Percentiles rank a stretch among this genome's conserved stretches.
phyloP scores from a whole-genome alignment of 257 asterid species.

The Cruciata laevipes region DNA sequence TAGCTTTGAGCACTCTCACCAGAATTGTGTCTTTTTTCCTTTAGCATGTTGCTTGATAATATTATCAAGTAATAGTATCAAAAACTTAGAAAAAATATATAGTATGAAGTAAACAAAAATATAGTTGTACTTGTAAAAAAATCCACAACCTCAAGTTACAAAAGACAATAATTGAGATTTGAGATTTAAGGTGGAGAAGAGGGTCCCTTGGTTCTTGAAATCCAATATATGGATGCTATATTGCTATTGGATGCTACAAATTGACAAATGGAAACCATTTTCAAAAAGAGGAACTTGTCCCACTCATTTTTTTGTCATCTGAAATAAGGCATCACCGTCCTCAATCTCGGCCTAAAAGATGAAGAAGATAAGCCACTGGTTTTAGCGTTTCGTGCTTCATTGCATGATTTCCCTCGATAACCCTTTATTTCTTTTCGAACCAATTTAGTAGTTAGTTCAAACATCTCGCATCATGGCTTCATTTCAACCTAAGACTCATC shows the following conservation, averaged over 20 bases:
- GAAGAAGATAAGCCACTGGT: slow-evolving; percentile 12
- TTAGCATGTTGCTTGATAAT: too few species aligned
- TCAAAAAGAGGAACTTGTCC: slow-evolving; percentile 4
- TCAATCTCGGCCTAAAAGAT: neutral
- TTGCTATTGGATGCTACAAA: too few species aligned
- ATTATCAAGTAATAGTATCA: too few species aligned
- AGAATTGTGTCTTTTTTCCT: too few species aligned
- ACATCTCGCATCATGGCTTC: neutral
- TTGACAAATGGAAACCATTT: too few species aligned
- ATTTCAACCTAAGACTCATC: neutral
- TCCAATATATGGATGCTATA: slow-evolving; percentile 2
- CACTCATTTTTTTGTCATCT: too few species aligned
- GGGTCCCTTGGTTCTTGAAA: neutral
- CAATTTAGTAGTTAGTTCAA: neutral
- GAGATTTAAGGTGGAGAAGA: neutral
- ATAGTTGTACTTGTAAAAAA: neutral
- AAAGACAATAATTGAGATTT: neutral
- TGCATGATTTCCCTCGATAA: slow-evolving; percentile 1
- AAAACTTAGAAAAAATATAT: too few species aligned
- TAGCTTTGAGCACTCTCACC: too few species aligned
- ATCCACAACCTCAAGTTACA: too few species aligned
- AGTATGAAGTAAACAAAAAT: neutral
- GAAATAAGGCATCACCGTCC: slow-evolving; percentile 8
- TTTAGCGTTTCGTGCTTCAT: neutral
- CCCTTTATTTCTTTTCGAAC: neutral